Percentiles rank a stretch among this genome's conserved stretches.
Evolutionary conservation across 2,329 filamentous ascomycete species (phyloP).

Genomic region (Claviceps lovelessii): DNA sequence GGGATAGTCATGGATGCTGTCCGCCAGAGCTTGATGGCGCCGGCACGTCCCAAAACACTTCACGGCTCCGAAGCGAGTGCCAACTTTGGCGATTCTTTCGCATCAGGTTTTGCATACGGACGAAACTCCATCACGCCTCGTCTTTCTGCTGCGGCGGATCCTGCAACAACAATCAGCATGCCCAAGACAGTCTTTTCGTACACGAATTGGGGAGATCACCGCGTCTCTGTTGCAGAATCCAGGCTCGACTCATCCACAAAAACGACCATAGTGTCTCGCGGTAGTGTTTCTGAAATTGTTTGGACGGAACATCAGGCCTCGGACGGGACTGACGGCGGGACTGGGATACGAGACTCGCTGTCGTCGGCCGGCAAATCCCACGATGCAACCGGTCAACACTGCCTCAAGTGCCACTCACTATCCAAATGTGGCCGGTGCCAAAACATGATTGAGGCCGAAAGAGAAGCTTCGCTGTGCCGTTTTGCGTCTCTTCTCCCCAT

Average conservation of each 20-base stretch:
- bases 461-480: not conserved
- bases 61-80: not conserved
- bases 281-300: constrained; percentile 17
- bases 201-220: not conserved
- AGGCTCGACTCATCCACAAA: constrained; percentile 7
- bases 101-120: constrained; percentile 10
- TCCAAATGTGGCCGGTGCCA: not conserved
- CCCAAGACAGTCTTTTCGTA: constrained; percentile 18
- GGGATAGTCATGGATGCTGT: constrained; percentile 3
- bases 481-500: not conserved
- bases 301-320: constrained; percentile 11
- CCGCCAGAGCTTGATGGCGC: not conserved
- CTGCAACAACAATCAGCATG: constrained; percentile 21
- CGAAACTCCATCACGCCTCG: constrained; percentile 13
- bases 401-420: not conserved
- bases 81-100: not conserved
- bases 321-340: not conserved
- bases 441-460: not conserved
- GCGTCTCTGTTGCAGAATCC: not conserved
- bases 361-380: not conserved
- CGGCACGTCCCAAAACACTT: not conserved
- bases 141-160: constrained; percentile 13
- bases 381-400: not conserved
- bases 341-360: not conserved
- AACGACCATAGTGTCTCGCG: constrained; percentile 17